Evolutionary conservation across 768 basidiomycete species (phyloP).

Genomic region (Hirschioporus abietinus): DNA sequence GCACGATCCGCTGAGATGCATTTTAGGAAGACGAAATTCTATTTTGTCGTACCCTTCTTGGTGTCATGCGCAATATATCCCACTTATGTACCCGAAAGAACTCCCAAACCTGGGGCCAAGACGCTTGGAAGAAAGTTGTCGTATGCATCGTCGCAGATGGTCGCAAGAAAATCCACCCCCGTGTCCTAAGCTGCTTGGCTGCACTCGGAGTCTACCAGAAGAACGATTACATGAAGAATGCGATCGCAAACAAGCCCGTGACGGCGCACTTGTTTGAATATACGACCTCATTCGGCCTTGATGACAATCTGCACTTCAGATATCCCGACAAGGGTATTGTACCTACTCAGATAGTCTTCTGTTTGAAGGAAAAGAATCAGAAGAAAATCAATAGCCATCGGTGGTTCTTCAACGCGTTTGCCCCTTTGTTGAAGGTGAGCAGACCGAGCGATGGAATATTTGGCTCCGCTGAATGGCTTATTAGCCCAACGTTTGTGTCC

Average conservation of each 20-base stretch:
- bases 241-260: slow-evolving; percentile 68
- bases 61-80: slow-evolving; percentile 86
- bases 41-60: slow-evolving; percentile 90
- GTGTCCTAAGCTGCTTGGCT: slow-evolving; percentile 84
- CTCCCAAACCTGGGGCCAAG: slow-evolving; percentile 92
- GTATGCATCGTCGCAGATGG: slow-evolving; percentile 92
- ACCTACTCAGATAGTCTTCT: slow-evolving; percentile 91
- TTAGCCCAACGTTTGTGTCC: slow-evolving; percentile 86
- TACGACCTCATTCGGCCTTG: slow-evolving; percentile 74
- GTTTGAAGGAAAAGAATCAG: slow-evolving; percentile 89
- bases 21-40: slow-evolving; percentile 80
- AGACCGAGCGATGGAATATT: background rate
- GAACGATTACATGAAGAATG: slow-evolving; percentile 53
- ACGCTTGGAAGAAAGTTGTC: slow-evolving; percentile 97
- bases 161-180: slow-evolving; percentile 74
- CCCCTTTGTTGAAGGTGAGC: slow-evolving; percentile 69
- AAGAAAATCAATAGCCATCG: slow-evolving; percentile 97
- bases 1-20: slow-evolving; percentile 3
- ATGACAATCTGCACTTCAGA: slow-evolving; percentile 75
- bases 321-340: slow-evolving; percentile 92
- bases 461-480: slow-evolving; percentile 13
- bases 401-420: slow-evolving; percentile 98
- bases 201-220: slow-evolving; percentile 91
- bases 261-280: slow-evolving; percentile 81
- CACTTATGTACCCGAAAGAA: slow-evolving; percentile 81